A percentile compares a stretch with the other conserved stretches of the same genome.
Conservation (phyloP, 139 green algal species). For the Dunaliella primolecta region DNA sequence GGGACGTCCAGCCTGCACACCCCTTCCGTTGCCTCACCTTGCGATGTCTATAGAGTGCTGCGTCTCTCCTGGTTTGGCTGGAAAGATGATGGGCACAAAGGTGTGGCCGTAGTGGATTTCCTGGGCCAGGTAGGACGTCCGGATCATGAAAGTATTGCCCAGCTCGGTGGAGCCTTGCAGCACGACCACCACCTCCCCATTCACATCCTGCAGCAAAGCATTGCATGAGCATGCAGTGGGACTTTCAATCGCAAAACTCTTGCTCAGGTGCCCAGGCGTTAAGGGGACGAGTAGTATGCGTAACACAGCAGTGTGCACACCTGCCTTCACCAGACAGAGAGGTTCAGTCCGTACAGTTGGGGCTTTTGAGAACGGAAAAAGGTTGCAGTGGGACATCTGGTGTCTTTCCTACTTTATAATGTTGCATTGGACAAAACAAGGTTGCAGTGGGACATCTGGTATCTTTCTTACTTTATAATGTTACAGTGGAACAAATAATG, state of each 20-base stretch:
- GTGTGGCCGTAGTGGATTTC: conserved; percentile 82
- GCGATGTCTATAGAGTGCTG: conserved; percentile 66
- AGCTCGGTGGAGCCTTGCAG: conserved; percentile 79
- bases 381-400: too few species aligned
- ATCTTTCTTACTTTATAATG: too few species aligned
- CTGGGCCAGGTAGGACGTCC: conserved; percentile 71
- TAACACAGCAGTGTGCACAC: neutral
- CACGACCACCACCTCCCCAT: conserved; percentile 79
- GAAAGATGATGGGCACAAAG: conserved; percentile 57
- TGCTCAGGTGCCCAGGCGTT: neutral
- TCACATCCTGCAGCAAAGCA: conserved; percentile 36
- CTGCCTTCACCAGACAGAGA: neutral
- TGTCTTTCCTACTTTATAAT: too few species aligned
- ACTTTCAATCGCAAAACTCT: neutral
- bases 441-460: too few species aligned
- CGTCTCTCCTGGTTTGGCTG: conserved; percentile 32
- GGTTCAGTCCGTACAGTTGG: neutral
- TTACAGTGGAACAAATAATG: too few species aligned
- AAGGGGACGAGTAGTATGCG: neutral
- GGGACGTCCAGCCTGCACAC: too few species aligned
- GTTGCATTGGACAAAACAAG: too few species aligned
- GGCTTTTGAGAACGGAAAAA: neutral
- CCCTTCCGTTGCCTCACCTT: too few species aligned
- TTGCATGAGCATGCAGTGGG: neutral
- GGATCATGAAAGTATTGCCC: conserved; percentile 77